These are phyloP conservation scores for Trichoderma atroviride DNA, from an alignment of 2,329 filamentous ascomycete genomes.

Conservation along the genomic window DNA sequence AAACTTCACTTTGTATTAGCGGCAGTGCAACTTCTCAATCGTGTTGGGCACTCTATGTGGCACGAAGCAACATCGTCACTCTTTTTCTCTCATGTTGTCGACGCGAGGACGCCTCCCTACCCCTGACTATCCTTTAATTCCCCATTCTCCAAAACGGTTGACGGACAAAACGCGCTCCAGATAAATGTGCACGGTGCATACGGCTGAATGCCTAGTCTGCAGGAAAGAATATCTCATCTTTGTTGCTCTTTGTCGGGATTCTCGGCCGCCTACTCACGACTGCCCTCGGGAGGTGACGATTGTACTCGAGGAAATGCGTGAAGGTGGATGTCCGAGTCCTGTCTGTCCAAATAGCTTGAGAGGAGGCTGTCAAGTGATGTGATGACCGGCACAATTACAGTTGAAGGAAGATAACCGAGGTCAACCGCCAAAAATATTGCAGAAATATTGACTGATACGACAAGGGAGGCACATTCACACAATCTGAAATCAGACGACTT, in stretches of 20 bases:
- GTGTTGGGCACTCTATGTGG: not conserved
- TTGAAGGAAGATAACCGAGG: not conserved
- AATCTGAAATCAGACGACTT: not conserved
- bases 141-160: conserved; percentile 29
- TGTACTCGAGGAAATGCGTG: conserved; percentile 50
- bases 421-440: conserved; percentile 9
- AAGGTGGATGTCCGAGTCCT: conserved; percentile 60
- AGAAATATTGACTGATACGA: conserved; percentile 8
- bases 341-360: conserved; percentile 61
- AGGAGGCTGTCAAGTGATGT: conserved; percentile 60
- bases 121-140: conserved; percentile 28
- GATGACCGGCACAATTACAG: conserved; percentile 31
- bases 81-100: conserved; percentile 29
- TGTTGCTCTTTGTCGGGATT: conserved; percentile 58
- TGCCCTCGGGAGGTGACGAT: conserved; percentile 51
- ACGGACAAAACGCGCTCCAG: conserved; percentile 34
- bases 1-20: conserved; percentile 5
- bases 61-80: conserved; percentile 30
- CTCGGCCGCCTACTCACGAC: conserved; percentile 51
- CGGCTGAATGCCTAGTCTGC: conserved; percentile 60
- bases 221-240: conserved; percentile 61
- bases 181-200: conserved; percentile 65
- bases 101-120: conserved; percentile 23
- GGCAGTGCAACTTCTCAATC: not conserved
- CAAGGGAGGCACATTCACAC: conserved; percentile 24